Percentiles rank a stretch among this genome's conserved stretches.
phyloP scores from a whole-genome alignment of 108 stramenopile species.

The Nannochloropsis salina region DNA sequence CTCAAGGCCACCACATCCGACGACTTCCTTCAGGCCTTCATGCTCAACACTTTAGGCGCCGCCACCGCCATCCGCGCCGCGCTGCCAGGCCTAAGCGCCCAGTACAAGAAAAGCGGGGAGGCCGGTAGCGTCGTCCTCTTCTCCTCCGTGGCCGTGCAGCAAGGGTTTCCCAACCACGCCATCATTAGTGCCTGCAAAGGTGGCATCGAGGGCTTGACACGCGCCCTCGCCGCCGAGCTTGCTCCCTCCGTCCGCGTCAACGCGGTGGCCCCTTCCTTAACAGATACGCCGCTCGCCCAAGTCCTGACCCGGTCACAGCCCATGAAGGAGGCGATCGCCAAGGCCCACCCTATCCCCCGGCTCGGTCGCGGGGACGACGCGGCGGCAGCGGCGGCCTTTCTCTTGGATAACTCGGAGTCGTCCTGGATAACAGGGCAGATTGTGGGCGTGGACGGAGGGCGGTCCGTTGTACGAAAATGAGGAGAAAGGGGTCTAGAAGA shows the following conservation, averaged over 20 bases:
- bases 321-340: constrained; percentile 22
- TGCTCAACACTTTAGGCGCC: constrained; percentile 18
- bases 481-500: neutral
- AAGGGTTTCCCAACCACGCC: constrained; percentile 42
- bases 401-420: constrained; percentile 6
- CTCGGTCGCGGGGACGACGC: constrained; percentile 1
- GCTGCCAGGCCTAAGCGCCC: neutral
- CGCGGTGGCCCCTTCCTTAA: constrained; percentile 23
- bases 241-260: constrained; percentile 21
- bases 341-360: constrained; percentile 1
- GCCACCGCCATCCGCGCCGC: constrained; percentile 21
- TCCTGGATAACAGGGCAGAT: constrained; percentile 26
- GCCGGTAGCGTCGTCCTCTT: constrained; percentile 31
- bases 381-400: neutral
- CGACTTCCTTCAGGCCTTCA: constrained; percentile 15
- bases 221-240: constrained; percentile 8
- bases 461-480: neutral
- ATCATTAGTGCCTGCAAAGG: constrained; percentile 24
- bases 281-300: constrained; percentile 23
- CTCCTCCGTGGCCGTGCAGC: constrained; percentile 37
- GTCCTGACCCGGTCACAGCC: neutral
- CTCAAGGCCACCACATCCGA: neutral
- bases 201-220: constrained; percentile 21
- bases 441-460: constrained; percentile 17
- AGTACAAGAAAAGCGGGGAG: neutral